Conservation (phyloP, 1,284 basidiomycete species). For the Puccinia brachypodii region DNA sequence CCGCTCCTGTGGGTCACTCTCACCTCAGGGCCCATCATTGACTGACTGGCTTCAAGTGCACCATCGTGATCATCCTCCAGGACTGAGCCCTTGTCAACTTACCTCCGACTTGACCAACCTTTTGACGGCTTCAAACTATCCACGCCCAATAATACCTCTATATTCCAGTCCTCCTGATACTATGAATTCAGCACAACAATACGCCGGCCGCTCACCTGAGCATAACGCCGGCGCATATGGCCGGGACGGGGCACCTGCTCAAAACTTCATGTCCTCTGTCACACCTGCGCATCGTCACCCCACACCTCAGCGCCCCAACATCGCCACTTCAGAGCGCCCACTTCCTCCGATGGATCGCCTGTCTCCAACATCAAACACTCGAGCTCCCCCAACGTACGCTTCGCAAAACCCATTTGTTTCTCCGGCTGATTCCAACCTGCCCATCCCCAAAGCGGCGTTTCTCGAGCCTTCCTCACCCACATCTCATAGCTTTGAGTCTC, state of each 20-base stretch:
- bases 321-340: constrained; percentile 21
- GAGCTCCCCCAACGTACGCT: not conserved
- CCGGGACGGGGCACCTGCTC: constrained; percentile 38
- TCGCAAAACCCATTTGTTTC: not conserved
- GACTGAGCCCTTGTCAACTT: not conserved
- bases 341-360: constrained; percentile 27
- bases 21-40: not conserved
- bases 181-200: constrained; percentile 4
- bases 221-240: constrained; percentile 33
- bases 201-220: not conserved
- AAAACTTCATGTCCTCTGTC: constrained; percentile 27
- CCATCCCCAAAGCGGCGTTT: not conserved
- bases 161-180: not conserved
- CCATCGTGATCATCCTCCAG: not conserved
- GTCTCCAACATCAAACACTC: not conserved
- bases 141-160: not conserved
- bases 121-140: not conserved
- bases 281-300: constrained; percentile 9
- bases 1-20: not conserved
- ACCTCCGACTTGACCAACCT: not conserved
- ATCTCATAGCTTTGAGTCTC: constrained; percentile 9
- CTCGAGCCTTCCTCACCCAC: constrained; percentile 18
- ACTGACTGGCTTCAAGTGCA: not conserved
- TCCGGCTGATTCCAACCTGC: not conserved
- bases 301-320: constrained; percentile 21